These are phyloP conservation scores for Diaporthe batatas DNA, from an alignment of 2,329 filamentous ascomycete genomes.

Conservation along the genomic window DNA sequence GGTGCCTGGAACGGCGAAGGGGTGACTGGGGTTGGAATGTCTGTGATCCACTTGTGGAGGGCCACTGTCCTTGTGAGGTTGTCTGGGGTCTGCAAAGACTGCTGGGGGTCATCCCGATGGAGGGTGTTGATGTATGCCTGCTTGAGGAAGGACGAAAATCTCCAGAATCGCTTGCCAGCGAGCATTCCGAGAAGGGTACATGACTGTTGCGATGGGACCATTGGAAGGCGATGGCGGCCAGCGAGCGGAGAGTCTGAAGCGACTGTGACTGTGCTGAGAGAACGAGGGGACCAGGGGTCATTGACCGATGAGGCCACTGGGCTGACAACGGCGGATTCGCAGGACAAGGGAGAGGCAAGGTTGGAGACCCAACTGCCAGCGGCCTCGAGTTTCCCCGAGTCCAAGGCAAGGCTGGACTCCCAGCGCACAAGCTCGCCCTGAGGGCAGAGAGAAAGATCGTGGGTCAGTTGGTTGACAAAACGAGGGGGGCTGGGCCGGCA, in stretches of 20 bases:
- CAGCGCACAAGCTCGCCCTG: neutral
- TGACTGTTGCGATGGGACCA: neutral
- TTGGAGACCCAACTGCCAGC: neutral
- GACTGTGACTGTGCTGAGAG: slow-evolving; percentile 26
- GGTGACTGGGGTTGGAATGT: slow-evolving; percentile 24
- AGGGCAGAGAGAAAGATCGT: neutral
- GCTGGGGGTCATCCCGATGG: slow-evolving; percentile 18
- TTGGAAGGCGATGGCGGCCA: neutral
- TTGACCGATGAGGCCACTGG: slow-evolving; percentile 30
- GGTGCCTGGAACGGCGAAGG: neutral
- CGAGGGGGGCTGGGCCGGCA: neutral
- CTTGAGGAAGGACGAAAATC: slow-evolving; percentile 7
- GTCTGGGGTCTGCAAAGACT: slow-evolving; percentile 21
- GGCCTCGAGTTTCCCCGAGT: neutral
- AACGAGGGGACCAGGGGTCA: slow-evolving; percentile 29
- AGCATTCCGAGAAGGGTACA: slow-evolving; percentile 27
- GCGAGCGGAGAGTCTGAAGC: slow-evolving; percentile 21
- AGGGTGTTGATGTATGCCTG: slow-evolving; percentile 12
- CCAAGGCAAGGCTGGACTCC: neutral
- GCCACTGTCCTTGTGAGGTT: slow-evolving; percentile 10
- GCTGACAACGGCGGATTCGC: slow-evolving; percentile 20
- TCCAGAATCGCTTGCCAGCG: slow-evolving; percentile 24
- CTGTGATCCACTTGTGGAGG: slow-evolving; percentile 29
- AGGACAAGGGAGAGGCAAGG: slow-evolving; percentile 9
- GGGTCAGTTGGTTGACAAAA: neutral